Evolutionary conservation across 2,329 filamentous ascomycete genomes (phyloP), one percentile per base, ranked within the genome.

Genomic region (Pseudovirgaria hyperparasitica): DNA sequence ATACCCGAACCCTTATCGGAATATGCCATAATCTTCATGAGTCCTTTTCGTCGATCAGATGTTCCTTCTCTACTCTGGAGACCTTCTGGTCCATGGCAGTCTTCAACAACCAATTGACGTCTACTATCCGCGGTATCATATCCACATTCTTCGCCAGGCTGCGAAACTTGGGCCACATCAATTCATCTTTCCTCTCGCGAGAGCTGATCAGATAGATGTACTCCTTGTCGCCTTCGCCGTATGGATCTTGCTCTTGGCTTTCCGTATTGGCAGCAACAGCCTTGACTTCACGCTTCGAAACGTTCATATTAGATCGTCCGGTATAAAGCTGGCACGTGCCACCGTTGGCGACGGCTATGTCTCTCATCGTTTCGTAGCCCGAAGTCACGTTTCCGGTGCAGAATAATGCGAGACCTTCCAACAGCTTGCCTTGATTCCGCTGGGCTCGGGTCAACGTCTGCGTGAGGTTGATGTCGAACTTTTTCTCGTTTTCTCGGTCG

Each of bases 21-120:
- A n/a, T n/a, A n/a, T n/a, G n/a, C n/a, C n/a, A n/a, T n/a, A n/a
- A n/a, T n/a, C n/a, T n/a, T n/a, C n/a, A n/a, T n/a, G n/a, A n/a
- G n/a, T n/a, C n/a, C n/a, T n/a, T n/a, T n/a, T n/a, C n/a, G n/a
- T n/a, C n/a, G n/a, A n/a, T n/a, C n/a, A n/a, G n/a, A n/a, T n/a
- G n/a, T n/a, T n/a, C n/a, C n/a, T n/a, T n/a, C n/a, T n/a, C n/a
- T n/a, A n/a, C n/a, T n/a, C n/a, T n/a, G n/a, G n/a, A n/a, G 22
- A 90, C 60, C 52, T 84, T 67, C 56, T 98, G 90, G 42, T 72
- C 74, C 81, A 98, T 87, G 4, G 84, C 82, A 33, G 85, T 76
- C 45, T 86, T 78, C 31, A 98, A 60, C 42, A 98, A 53, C 90
- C 90, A 98, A 48, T 98, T 86, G 3, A 80, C 71, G 24, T 70